Percentiles rank a stretch among this genome's conserved stretches.
Conservation (phyloP, 768 basidiomycete genomes). For the Austroboletus eburneus region DNA sequence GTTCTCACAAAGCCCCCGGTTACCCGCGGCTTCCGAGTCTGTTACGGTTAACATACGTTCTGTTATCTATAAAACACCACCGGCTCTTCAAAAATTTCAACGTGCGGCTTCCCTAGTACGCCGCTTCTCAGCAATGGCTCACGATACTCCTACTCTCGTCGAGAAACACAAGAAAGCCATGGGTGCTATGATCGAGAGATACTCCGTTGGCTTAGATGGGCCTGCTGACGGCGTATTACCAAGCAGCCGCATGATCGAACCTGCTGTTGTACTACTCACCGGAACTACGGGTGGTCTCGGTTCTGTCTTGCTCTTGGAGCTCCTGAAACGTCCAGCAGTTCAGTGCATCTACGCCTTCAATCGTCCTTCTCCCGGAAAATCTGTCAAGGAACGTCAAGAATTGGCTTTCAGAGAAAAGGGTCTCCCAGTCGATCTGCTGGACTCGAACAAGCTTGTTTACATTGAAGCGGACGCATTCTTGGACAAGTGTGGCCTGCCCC, state of each 20-base stretch:
- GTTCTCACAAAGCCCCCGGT: too few species aligned
- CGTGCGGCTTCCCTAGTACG: too few species aligned
- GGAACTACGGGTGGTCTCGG: slow-evolving; percentile 44
- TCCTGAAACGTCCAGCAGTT: slow-evolving; percentile 24
- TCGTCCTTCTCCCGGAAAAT: slow-evolving; percentile 13
- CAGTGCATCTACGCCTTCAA: slow-evolving; percentile 35
- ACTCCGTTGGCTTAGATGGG: slow-evolving; percentile 21
- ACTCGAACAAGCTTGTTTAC: slow-evolving; percentile 32
- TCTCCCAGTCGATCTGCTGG: slow-evolving; percentile 29
- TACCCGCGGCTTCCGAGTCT: too few species aligned
- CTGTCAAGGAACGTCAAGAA: slow-evolving; percentile 27
- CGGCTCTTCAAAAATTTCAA: too few species aligned
- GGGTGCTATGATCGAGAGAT: slow-evolving; percentile 37
- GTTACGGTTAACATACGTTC: too few species aligned
- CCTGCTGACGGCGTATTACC: slow-evolving; percentile 6
- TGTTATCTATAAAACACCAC: too few species aligned
- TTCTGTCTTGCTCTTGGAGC: slow-evolving; percentile 31
- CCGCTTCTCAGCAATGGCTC: too few species aligned
- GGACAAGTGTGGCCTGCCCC: slow-evolving; percentile 27
- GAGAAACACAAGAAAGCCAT: slow-evolving; percentile 18
- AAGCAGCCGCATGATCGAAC: slow-evolving; percentile 2
- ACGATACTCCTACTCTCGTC: too few species aligned
- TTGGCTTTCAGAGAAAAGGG: slow-evolving; percentile 35
- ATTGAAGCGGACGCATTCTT: slow-evolving; percentile 36
- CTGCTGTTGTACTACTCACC: slow-evolving; percentile 25